Conservation (phyloP, 805 yeast genomes). For the Phaffomyces antillensis region DNA sequence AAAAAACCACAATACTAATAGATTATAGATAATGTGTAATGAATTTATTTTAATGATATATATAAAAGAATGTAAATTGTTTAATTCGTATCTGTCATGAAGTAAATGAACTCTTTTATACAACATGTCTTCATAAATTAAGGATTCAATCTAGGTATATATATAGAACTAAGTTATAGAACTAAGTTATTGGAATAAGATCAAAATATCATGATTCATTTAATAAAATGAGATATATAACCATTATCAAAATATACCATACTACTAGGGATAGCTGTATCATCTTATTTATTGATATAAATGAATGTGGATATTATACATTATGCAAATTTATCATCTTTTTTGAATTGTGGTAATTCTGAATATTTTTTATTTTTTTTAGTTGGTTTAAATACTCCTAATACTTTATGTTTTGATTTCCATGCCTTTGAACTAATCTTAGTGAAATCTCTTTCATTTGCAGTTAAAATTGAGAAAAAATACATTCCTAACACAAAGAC, state of each 20-base stretch:
- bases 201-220: too few relatives aligned
- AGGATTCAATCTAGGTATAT: constrained; percentile 2
- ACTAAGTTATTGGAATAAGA: too few relatives aligned
- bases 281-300: background rate
- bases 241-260: too few relatives aligned
- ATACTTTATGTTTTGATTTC: constrained; percentile 29
- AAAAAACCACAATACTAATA: too few relatives aligned
- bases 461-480: constrained; percentile 50
- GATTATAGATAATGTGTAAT: background rate
- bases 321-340: constrained; percentile 10
- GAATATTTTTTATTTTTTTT: constrained; percentile 32
- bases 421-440: constrained; percentile 30
- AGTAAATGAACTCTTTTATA: constrained; percentile 3
- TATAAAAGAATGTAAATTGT: constrained; percentile 5
- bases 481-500: constrained; percentile 58
- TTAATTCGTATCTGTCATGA: constrained; percentile 21
- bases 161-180: too few relatives aligned
- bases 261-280: too few relatives aligned
- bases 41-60: background rate
- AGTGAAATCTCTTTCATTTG: constrained; percentile 47
- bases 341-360: constrained; percentile 33
- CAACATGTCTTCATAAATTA: constrained; percentile 15
- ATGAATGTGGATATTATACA: background rate
- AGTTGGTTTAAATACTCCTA: constrained; percentile 32
- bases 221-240: too few relatives aligned